Percentiles rank a stretch among this genome's conserved stretches.
phyloP scores from a whole-genome alignment of 768 basidiomycete species.

The Phanerochaete carnosa region DNA sequence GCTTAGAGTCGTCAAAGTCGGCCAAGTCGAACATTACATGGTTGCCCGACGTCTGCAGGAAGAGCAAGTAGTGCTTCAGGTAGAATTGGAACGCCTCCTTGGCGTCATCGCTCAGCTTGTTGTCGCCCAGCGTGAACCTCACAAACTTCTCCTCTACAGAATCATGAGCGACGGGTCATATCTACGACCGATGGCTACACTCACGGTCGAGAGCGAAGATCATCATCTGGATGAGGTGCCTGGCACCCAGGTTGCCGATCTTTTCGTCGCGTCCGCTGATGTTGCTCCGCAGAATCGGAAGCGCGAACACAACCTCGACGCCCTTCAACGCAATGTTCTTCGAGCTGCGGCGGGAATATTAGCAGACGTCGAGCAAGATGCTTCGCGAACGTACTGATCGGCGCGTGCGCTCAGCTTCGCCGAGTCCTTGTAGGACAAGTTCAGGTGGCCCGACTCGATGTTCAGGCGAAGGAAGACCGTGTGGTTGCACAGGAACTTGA shows the following conservation, averaged over 20 bases:
- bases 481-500: conserved; percentile 29
- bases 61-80: conserved; percentile 19
- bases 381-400: neutral
- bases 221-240: conserved; percentile 7
- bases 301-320: conserved; percentile 16
- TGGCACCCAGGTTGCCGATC: neutral
- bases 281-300: conserved; percentile 10
- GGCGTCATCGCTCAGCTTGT: neutral
- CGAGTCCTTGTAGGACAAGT: conserved; percentile 13
- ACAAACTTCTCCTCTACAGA: neutral
- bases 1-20: conserved; percentile 20
- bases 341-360: neutral
- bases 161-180: neutral
- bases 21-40: conserved; percentile 25
- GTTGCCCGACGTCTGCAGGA: conserved; percentile 19
- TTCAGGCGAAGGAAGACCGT: conserved; percentile 21
- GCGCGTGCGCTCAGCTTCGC: neutral
- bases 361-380: neutral
- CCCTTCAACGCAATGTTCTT: conserved; percentile 2
- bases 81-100: conserved; percentile 11
- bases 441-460: conserved; percentile 18
- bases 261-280: conserved; percentile 1
- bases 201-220: neutral
- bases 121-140: neutral
- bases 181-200: neutral